Base-by-base conservation (phyloP, 179 eudicot genomes). In the Monotropa hypopitys region DNA sequence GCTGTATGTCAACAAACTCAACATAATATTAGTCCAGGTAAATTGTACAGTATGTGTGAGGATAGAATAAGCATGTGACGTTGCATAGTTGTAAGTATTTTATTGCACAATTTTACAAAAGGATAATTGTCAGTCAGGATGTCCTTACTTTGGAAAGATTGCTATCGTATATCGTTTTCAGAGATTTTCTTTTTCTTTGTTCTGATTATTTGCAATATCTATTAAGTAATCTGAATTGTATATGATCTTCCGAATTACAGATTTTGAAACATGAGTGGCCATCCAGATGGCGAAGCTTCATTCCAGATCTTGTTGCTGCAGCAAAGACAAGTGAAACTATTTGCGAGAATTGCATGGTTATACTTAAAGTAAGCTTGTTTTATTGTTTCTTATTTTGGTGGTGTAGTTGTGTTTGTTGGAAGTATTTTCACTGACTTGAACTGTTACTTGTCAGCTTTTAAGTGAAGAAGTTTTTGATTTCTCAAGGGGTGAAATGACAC, bases 191-290 rank as follows among this genome's bases (percentile, higher is more conserved):
- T 38, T 38, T 38, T 1, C 40, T 2, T 66, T 66, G 62, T 38
- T 33, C 42, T 73, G 54, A 11, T 38, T 51, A 65, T 35, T 66
- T 40, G 23, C 7, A 53, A 1, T 61, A 46, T 62, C 33, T 40
- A 8, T 62, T 12, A 42, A 42, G 18, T 32, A 74, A 61, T 59
- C 35, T 42, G 50, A 23, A 12, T 38, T 45, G 16, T 75, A 46
- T 53, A 54, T 73, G 70, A 18, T 21, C 7, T 43, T 20, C 50
- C 18, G 23, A 70, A 33, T 33, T 83, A 68, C 89, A 96, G 99
- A 93, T 96, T 78, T 76, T 96, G 92, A 96, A 96, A 81, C 99
- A 96, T 77, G 99, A 96, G 85, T 96, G 99, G 99, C 99, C 99
- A 23, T 84, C 90, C 56, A 88, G 91, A 86, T 96, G 99, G 99